Base-by-base conservation (phyloP, 495 filamentous ascomycete genomes). In the Xylaria sp. region DNA sequence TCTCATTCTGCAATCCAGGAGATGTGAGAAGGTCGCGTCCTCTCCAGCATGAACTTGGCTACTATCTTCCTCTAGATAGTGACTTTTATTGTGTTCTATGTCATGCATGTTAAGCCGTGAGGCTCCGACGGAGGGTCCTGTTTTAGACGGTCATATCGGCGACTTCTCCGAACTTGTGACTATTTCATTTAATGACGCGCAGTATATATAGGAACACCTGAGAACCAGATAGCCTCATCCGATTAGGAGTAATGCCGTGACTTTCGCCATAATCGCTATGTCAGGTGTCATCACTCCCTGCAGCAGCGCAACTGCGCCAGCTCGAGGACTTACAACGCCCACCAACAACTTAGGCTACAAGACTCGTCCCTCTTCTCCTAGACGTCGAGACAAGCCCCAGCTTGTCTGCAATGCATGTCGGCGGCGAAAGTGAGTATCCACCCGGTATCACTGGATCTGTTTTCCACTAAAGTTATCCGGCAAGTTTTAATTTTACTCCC, bases 341-440 rank as follows among this genome's bases (percentile, higher is more conserved):
- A 64, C 61, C 24, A 8, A n/a, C 61, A 48, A 24, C 14, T 46
- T 41, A 33, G 3, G 61, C 21, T 2, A 63, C 3, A 17, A 31
- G 19, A 3, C 15, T 41, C 67, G 35, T 6, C 53, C 53, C 3
- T 3, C 29, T 33, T 71, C 59, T 46, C 63, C 63, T 26, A 63
- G 53, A 37, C 72, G 71, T 19, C 62, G 72, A 11, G 72, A 74
- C 35, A 74, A 74, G 40, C 72, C 71, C n/a, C 70, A 73, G 33
- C 52, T 74, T 3, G 61, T 61, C 33, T 73, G 72, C 46, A 74
- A 71, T 61, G 43, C 66, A 33, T 74, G 72, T 44, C 71, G 72
- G 21, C 43, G 64, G 15, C 63, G 72, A 24, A 74, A 74, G 72
- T 73, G 52, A 44, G 71, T 52, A 19, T 2, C 15, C 41, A n/a